phyloP scores from a whole-genome alignment of 305 asterid species.

The Lippia alba region DNA sequence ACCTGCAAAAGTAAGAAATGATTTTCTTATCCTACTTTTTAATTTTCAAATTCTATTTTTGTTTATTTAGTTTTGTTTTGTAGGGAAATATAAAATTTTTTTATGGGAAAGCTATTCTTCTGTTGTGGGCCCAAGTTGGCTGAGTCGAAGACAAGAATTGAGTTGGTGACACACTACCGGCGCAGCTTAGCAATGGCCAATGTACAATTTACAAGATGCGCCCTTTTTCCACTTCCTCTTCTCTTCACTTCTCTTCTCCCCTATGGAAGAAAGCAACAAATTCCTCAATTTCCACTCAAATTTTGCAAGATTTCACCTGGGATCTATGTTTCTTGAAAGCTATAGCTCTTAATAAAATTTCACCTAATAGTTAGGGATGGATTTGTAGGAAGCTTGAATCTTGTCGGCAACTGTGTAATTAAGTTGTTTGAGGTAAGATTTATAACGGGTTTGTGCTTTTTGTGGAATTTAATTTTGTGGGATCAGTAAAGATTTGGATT shows the following conservation, averaged over 20 bases:
- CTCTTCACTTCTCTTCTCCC: slow-evolving; percentile 19
- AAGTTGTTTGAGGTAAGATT: slow-evolving; percentile 40
- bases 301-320: slow-evolving; percentile 24
- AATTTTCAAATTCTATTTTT: too few species aligned
- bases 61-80: too few species aligned
- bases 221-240: slow-evolving; percentile 31
- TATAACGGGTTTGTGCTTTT: slow-evolving; percentile 23
- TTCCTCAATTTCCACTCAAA: slow-evolving; percentile 12
- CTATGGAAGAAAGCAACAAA: slow-evolving; percentile 25
- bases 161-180: slow-evolving; percentile 31
- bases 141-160: slow-evolving; percentile 30
- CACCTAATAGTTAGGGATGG: slow-evolving; percentile 1
- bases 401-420: slow-evolving; percentile 23
- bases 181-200: slow-evolving; percentile 41
- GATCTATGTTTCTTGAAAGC: slow-evolving; percentile 15
- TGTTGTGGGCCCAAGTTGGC: slow-evolving; percentile 35
- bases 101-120: not conserved
- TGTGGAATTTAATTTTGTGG: slow-evolving; percentile 25
- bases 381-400: slow-evolving; percentile 31
- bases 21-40: too few species aligned
- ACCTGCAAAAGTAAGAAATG: too few species aligned
- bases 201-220: slow-evolving; percentile 33
- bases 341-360: not conserved
- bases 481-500: slow-evolving; percentile 29
- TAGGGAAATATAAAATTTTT: too few species aligned